Base-by-base conservation (phyloP, 2,329 filamentous ascomycete species). In the Rosellinia necatrix region DNA sequence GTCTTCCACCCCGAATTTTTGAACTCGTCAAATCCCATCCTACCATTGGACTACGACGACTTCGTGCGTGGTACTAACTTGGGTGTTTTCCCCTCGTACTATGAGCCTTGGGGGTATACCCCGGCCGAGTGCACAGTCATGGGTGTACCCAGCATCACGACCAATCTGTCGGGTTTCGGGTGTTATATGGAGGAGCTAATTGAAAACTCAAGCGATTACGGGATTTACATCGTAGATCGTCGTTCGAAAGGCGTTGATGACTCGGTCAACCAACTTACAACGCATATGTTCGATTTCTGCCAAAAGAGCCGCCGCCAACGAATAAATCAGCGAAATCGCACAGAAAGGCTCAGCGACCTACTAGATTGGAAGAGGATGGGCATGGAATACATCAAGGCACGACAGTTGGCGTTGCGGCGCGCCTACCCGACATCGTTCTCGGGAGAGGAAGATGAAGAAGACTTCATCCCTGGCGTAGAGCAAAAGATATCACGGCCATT, bases 101-200 rank as follows among this genome's bases (percentile, higher is more conserved):
- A 99, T 74, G 94, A 99, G 77, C 94, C 94, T 7, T 99, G 94
- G 94, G 94, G 94, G 41, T 99, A 99, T 76, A 99, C 94, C 2
- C 94, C 93, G 0, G 93, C 94, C 49, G 94, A 97, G 75, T 99
- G 94, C 75, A 97, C 94, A 0, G 94, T 97, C 61, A 97, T 97
- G 94, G 94, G 94, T 67, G 92, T 99, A 35, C 94, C 94, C 38
- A 96, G 91, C 74, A 97, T 99, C 75, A 97, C 94, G 9, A 97
- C 93, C 24, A 99, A 99, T 75, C 79, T 99, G 40, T 97, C 94
- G 6, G 94, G 94, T 17, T 99, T 99, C 69, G 94, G 94, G 46
- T 97, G 94, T 76, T 97, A 99, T 75, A 99, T 99, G 94, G 94
- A 99, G 75, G 94, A 97, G 75, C 78, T 97, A 65, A 97, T 99